phyloP scores from a whole-genome alignment of 2,329 filamentous ascomycete species.

The Neophaeococcomyces aloes region DNA sequence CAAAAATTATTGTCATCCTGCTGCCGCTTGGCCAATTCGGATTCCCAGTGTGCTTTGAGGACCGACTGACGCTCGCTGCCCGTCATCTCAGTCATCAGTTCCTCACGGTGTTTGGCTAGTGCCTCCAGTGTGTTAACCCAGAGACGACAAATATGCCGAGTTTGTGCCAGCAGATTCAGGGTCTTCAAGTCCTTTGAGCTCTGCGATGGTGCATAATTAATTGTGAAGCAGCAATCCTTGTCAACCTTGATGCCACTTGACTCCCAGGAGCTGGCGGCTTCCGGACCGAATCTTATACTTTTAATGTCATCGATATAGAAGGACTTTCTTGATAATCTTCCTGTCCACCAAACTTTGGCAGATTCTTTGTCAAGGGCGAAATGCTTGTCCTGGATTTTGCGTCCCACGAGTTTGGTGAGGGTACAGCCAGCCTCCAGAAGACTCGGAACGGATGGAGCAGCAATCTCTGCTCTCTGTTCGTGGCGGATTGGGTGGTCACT shows the following conservation, averaged over 20 bases:
- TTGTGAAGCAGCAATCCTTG: slow-evolving; percentile 73
- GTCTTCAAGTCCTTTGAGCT: slow-evolving; percentile 66
- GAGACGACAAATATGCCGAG: slow-evolving; percentile 57
- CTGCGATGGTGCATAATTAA: slow-evolving; percentile 72
- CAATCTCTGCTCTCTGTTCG: slow-evolving; percentile 5
- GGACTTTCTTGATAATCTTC: slow-evolving; percentile 63
- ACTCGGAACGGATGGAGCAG: slow-evolving; percentile 61
- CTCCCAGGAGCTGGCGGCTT: slow-evolving; percentile 81
- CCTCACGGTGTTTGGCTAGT: slow-evolving; percentile 75
- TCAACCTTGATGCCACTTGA: slow-evolving; percentile 58
- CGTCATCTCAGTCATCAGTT: slow-evolving; percentile 80
- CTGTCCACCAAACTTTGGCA: slow-evolving; percentile 82
- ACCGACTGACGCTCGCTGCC: slow-evolving; percentile 69
- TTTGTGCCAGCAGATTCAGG: slow-evolving; percentile 76
- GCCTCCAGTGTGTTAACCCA: slow-evolving; percentile 80
- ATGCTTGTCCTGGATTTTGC: slow-evolving; percentile 60
- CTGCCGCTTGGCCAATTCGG: slow-evolving; percentile 64
- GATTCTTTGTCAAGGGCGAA: slow-evolving; percentile 73
- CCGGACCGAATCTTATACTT: slow-evolving; percentile 71
- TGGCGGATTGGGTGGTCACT: neutral
- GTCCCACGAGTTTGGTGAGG: slow-evolving; percentile 77
- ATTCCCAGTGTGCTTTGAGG: slow-evolving; percentile 73
- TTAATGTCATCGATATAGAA: slow-evolving; percentile 94
- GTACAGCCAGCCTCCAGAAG: slow-evolving; percentile 67
- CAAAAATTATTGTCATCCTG: slow-evolving; percentile 42